Base-by-base conservation (phyloP, 306 rosid genomes). In the Cicer cuneatum region DNA sequence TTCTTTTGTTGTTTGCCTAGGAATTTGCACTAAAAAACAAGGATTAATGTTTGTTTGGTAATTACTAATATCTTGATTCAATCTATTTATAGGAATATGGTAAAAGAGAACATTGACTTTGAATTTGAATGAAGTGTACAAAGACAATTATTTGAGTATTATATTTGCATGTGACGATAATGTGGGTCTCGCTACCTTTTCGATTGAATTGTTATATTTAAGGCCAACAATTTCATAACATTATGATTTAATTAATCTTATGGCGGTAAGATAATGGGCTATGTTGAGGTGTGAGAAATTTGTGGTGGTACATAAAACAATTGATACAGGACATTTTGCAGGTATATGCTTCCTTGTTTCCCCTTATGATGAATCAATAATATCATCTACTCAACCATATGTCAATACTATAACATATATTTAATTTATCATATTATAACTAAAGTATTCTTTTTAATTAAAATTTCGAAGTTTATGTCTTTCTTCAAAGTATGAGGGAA, bases 101-200 rank as follows among this genome's bases (percentile, higher is more conserved):
- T 69, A 37, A 18, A 40, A 8, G 3, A n/a, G 76, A 78, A 68
- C 38, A 38, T 29, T 42, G 45, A 77, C 2, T 15, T 58, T 12
- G 33, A 58, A 14, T 13, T 48, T 13, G 18, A 48, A 46, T 13
- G 4, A 46, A 21, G 35, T 53, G 33, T 18, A 54, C 3, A 52
- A 59, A 37, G 45, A 35, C 76, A 60, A 71, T 53, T 29, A 43
- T 57, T 69, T 75, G 6, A 24, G 66, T 39, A 15, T 15, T 58
- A 11, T 48, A 65, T 54, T 68, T 74, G 71, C 88, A 86, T 84
- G 92, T 83, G 89, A 82, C 56, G 64, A 14, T 29, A 82, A 72
- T 76, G 81, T 81, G 85, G 83, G 77, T 48, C 73, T 70, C 76
- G 83, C 78, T 72, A 72, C 12, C 39, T 74, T 70, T 67, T 64